These are phyloP conservation scores for Euclidium syriacum DNA, from an alignment of 345 rosid species.

Conservation along the genomic window DNA sequence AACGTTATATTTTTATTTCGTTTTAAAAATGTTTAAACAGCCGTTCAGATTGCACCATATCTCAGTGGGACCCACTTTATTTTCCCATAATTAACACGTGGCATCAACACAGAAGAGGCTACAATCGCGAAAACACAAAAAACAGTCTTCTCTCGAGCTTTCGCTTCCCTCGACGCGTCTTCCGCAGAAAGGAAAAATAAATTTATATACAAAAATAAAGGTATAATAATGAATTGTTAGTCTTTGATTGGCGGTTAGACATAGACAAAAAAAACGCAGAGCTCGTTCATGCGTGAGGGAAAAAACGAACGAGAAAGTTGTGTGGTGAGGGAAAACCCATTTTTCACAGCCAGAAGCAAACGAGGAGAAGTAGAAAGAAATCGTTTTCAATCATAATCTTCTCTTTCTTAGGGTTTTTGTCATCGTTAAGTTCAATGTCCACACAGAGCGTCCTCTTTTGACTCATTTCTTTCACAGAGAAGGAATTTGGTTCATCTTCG, in stretches of 20 bases:
- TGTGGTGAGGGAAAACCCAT: constrained; percentile 21
- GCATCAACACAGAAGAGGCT: neutral
- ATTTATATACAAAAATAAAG: neutral
- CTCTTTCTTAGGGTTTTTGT: neutral
- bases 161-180: constrained; percentile 14
- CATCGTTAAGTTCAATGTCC: constrained; percentile 19
- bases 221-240: neutral
- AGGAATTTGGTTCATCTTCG: no score
- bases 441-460: constrained; percentile 1
- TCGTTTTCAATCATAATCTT: neutral
- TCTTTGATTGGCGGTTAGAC: constrained; percentile 9
- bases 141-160: neutral
- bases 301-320: constrained; percentile 36
- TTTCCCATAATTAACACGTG: constrained; percentile 4
- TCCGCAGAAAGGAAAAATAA: neutral
- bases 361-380: neutral
- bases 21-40: neutral
- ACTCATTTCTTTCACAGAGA: constrained; percentile 3
- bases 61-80: constrained; percentile 23
- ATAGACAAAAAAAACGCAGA: neutral
- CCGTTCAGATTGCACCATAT: constrained; percentile 2
- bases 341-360: constrained; percentile 20
- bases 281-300: constrained; percentile 17
- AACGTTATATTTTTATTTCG: neutral
- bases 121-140: neutral